A percentile compares a stretch with the other conserved stretches of the same genome.
These are phyloP conservation scores for Microcos paniculata DNA, from an alignment of 345 rosid species.

Conservation along the genomic window DNA sequence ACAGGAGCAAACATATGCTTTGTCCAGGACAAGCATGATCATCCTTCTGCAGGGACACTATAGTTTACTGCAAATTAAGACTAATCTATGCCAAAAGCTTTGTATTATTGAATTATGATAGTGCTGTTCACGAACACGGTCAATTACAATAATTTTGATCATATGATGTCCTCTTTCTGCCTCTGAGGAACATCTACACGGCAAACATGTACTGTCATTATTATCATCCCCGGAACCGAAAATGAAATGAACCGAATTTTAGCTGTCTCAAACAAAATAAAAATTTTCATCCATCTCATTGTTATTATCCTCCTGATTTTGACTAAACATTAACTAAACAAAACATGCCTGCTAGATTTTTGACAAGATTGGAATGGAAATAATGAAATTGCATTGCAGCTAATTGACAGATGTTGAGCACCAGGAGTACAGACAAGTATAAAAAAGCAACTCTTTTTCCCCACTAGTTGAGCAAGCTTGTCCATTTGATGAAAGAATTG, in stretches of 20 bases:
- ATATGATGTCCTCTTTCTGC: slow-evolving; percentile 8
- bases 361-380: slow-evolving; percentile 12
- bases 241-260: not conserved
- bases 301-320: slow-evolving; percentile 5
- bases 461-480: not conserved
- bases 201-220: not conserved
- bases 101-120: not conserved
- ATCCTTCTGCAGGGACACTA: not conserved
- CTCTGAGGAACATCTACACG: not conserved
- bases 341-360: slow-evolving; percentile 18
- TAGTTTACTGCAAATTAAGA: slow-evolving; percentile 8
- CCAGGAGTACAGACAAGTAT: slow-evolving; percentile 12
- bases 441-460: slow-evolving; percentile 6
- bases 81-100: not conserved
- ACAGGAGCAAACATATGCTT: slow-evolving; percentile 5
- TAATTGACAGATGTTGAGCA: slow-evolving; percentile 16
- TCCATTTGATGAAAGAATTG: not conserved
- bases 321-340: slow-evolving; percentile 18
- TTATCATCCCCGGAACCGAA: not conserved
- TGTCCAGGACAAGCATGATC: slow-evolving; percentile 18
- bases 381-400: not conserved
- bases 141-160: slow-evolving; percentile 19
- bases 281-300: not conserved
- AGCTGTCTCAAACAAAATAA: not conserved
- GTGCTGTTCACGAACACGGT: not conserved